Evolutionary conservation across 306 rosid genomes (phyloP).

Genomic region (Rubus idaeus): DNA sequence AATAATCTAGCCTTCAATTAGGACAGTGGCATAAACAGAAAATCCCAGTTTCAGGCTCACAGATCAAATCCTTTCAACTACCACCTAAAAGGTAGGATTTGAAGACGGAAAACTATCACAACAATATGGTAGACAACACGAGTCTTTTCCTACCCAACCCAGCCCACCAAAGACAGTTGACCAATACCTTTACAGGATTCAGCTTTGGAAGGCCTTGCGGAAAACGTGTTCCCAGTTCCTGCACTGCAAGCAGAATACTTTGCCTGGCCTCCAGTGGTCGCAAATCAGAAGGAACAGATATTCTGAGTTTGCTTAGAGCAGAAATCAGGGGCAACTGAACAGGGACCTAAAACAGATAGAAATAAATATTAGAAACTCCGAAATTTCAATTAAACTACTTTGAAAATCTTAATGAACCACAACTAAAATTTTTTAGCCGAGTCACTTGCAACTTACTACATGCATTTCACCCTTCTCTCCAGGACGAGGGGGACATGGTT

Average conservation of each 20-base stretch:
- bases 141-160: neutral
- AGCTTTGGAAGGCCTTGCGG: slow-evolving; percentile 96
- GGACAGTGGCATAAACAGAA: neutral
- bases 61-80: neutral
- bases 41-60: neutral
- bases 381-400: slow-evolving; percentile 13
- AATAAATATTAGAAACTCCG: slow-evolving; percentile 21
- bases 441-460: slow-evolving; percentile 61
- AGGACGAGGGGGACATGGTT: slow-evolving; percentile 90
- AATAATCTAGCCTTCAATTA: neutral
- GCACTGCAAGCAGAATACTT: slow-evolving; percentile 86
- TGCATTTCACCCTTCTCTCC: slow-evolving; percentile 99
- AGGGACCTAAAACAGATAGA: slow-evolving; percentile 65
- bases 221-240: slow-evolving; percentile 82
- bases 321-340: slow-evolving; percentile 85
- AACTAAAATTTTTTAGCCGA: neutral
- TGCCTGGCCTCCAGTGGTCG: slow-evolving; percentile 96
- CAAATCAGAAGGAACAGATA: slow-evolving; percentile 84
- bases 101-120: neutral
- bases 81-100: neutral
- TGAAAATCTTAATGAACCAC: slow-evolving; percentile 1
- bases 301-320: slow-evolving; percentile 80
- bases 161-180: slow-evolving; percentile 14
- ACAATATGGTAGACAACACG: neutral
- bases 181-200: slow-evolving; percentile 81